These are phyloP conservation scores for Botrytis fragariae DNA, from an alignment of 2,329 filamentous ascomycete genomes.

Conservation along the genomic window DNA sequence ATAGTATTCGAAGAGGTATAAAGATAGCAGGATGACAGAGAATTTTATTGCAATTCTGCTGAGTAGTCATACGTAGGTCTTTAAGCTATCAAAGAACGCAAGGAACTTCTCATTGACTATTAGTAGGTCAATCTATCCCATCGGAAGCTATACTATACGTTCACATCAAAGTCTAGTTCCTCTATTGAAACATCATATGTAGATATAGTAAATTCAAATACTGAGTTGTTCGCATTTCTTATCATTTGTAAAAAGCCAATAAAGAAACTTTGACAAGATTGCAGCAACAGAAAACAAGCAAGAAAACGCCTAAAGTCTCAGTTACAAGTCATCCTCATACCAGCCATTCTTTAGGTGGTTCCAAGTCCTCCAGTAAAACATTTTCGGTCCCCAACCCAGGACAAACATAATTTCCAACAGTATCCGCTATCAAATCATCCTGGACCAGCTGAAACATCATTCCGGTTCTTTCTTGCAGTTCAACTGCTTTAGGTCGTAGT, in stretches of 20 bases:
- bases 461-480: background rate
- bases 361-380: background rate
- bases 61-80: background rate
- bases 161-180: background rate
- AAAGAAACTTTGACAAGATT: fast-evolving
- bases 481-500: background rate
- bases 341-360: background rate
- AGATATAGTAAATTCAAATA: background rate
- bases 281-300: background rate
- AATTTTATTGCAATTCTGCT: no score
- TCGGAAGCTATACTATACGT: background rate
- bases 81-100: background rate
- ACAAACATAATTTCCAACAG: background rate
- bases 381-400: background rate
- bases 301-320: background rate
- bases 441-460: background rate
- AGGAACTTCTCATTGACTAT: background rate
- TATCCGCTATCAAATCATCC: background rate
- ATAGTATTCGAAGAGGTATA: no score
- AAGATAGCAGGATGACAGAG: fast-evolving
- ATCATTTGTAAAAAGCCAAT: background rate
- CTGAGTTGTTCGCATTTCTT: background rate
- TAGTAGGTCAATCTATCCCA: background rate
- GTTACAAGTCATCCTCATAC: fast-evolving
- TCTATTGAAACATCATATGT: fast-evolving